Evolutionary conservation across 129 eudicot species (phyloP).

Genomic region (Arctium minus): DNA sequence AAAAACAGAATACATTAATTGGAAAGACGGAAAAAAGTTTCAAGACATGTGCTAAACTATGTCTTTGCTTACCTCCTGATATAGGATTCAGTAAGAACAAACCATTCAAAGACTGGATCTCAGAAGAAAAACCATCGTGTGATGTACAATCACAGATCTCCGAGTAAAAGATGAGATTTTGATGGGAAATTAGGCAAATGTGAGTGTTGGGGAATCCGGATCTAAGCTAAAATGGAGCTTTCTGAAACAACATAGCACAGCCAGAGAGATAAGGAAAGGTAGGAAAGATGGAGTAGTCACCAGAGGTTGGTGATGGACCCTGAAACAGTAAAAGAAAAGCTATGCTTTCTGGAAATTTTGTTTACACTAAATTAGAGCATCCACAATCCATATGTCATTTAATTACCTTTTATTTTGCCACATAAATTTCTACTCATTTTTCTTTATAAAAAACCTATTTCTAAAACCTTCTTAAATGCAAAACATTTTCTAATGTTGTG

Average conservation of each 20-base stretch:
- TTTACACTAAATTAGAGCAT: too few relatives aligned
- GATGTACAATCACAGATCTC: constrained; percentile 6
- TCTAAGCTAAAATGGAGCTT: constrained; percentile 64
- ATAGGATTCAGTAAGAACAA: constrained; percentile 1
- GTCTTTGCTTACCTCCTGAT: constrained; percentile 25
- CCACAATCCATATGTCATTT: too few relatives aligned
- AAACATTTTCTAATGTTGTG: too few relatives aligned
- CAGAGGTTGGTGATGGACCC: constrained; percentile 70
- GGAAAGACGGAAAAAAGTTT: background rate
- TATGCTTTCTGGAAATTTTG: background rate
- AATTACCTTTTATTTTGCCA: too few relatives aligned
- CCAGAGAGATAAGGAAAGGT: constrained; percentile 39
- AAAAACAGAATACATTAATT: background rate
- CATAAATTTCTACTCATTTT: too few relatives aligned
- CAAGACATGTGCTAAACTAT: background rate
- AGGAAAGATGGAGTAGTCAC: constrained; percentile 67
- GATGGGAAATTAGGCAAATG: constrained; percentile 20
- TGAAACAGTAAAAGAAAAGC: constrained; percentile 45
- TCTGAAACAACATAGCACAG: constrained; percentile 28
- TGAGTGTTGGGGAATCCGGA: constrained; percentile 24
- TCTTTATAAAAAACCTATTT: too few relatives aligned
- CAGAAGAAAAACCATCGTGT: constrained; percentile 22
- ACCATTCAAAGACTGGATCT: constrained; percentile 47
- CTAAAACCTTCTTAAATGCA: too few relatives aligned
- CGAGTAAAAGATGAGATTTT: background rate